Base-by-base conservation (phyloP, 73 alveolate genomes). In the Blepharisma japonicum region DNA sequence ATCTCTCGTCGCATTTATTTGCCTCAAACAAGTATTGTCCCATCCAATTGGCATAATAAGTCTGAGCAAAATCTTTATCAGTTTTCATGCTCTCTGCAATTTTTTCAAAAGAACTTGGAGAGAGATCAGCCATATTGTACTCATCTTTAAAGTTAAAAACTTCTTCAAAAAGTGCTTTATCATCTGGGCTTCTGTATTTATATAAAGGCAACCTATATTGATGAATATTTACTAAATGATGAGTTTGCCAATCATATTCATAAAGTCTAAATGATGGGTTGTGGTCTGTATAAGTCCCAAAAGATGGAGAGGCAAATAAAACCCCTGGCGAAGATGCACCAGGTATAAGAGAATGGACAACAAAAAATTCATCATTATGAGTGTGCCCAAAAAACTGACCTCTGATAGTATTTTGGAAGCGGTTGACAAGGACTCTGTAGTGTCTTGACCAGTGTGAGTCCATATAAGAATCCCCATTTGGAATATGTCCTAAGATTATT, bases 341-440 rank as follows among this genome's bases (percentile, higher is more conserved):
- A 20, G 91, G 88, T 42, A 81, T 80, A 49, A 85, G 82, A 50
- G 78, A 81, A 77, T 77, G 80, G 70, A 84, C 80, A 66, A 91
- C 86, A 14, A 83, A 88, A 71, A 80, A 78, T 77, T 85, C 88
- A 72, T 92, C 98, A 56, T 84, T 82, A 71, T 92, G 98, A 0
- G 98, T 81, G 82, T 92, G 98, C 21, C 98, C 98, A 86, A 85
- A 86, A 84, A 92, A 92, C 71, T 54, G 77, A 5, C 98, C 98
- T 49, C 83, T 83, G 6, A 92, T 86, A 0, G 86, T 91, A 91
- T 92, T 86, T 87, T 92, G 92, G 78, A 90, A 92, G 83, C 98
- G 79, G 53, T 92, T 97, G 61, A 87, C 51, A 45, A 92, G 82
- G 39, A 90, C 93, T 83, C 83, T 78, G 56, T 87, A 71, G 76